Base-by-base conservation (phyloP, 2,329 filamentous ascomycete genomes). In the Alternaria longipes region DNA sequence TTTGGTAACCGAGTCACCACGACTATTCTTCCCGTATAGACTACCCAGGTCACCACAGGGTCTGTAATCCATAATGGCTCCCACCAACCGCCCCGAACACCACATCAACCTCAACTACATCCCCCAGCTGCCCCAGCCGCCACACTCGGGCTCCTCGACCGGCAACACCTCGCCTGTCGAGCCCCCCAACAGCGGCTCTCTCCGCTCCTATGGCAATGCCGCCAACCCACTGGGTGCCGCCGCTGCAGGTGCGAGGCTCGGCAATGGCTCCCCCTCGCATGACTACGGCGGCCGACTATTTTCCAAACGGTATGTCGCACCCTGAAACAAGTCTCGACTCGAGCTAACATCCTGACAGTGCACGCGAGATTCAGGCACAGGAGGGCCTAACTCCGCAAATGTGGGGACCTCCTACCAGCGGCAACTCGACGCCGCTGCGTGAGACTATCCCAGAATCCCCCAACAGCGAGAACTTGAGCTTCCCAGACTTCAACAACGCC, bases 391-490 rank as follows among this genome's bases (percentile, higher is more conserved):
- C 84, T 77, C 90, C 85, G 75, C 85, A 87, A 79, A 80, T 90
- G 54, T 98, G 95, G 95, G 93, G 95, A 11, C 94, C 95, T 68
- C 94, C 95, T 50, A 97, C 94, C 57, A 97, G 94, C 78, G 95
- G 94, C 67, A 94, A 97, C 80, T 97, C 94, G 20, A 97, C 94
- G 42, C 95, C 95, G 70, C 87, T 99, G 53, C 92, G 95, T 74
- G 95, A 98, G 83, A 97, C 94, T 68, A 98, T 99, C 63, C 94
- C 94, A 66, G 95, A 99, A 81, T 97, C 94, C 36, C 95, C 95
- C 32, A 95, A 91, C 68, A 87, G 85, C 69, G 94, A 97, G 82
- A 94, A 92, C 68, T 97, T 98, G 82, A 94, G 92, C 69, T 98
- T 98, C 72, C 94, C 95, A 60, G 94, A 97, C 79, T 93, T 97